Percentiles rank a stretch among this genome's conserved stretches.
Evolutionary conservation across 2,329 filamentous ascomycete species (phyloP).

Genomic region (Claviceps spartinae): DNA sequence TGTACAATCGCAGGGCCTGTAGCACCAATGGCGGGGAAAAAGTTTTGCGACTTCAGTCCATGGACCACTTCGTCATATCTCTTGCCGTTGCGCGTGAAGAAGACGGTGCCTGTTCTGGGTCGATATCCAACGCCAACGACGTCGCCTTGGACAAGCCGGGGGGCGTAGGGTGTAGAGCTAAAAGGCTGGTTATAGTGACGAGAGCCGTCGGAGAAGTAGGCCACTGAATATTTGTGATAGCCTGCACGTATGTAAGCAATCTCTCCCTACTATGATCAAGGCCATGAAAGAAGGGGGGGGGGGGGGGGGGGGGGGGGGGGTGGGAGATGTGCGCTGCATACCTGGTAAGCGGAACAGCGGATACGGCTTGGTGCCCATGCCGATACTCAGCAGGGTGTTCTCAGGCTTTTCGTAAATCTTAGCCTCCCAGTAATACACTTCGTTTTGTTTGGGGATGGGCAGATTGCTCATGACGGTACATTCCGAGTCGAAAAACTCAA

Average conservation of each 20-base stretch:
- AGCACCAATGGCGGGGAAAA: slow-evolving; percentile 94
- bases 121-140: slow-evolving; percentile 93
- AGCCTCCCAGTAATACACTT: slow-evolving; percentile 98
- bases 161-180: slow-evolving; percentile 63
- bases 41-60: slow-evolving; percentile 86
- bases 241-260: slow-evolving; percentile 28
- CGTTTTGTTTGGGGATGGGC: slow-evolving; percentile 95
- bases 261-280: too few species aligned
- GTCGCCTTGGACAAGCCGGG: slow-evolving; percentile 79
- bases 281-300: background rate
- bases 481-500: slow-evolving; percentile 97
- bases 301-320: too few species aligned
- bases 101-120: slow-evolving; percentile 84
- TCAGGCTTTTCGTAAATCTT: slow-evolving; percentile 98
- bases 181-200: slow-evolving; percentile 93
- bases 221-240: slow-evolving; percentile 83
- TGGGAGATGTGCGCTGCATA: slow-evolving; percentile 30
- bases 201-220: slow-evolving; percentile 77
- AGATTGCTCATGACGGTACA: slow-evolving; percentile 96
- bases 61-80: slow-evolving; percentile 90
- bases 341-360: slow-evolving; percentile 87
- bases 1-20: slow-evolving; percentile 87
- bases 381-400: slow-evolving; percentile 71
- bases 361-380: slow-evolving; percentile 94
- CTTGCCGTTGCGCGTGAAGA: slow-evolving; percentile 97